Evolutionary conservation across 2,329 filamentous ascomycete species (phyloP).

Genomic region (Penicillium sp.): DNA sequence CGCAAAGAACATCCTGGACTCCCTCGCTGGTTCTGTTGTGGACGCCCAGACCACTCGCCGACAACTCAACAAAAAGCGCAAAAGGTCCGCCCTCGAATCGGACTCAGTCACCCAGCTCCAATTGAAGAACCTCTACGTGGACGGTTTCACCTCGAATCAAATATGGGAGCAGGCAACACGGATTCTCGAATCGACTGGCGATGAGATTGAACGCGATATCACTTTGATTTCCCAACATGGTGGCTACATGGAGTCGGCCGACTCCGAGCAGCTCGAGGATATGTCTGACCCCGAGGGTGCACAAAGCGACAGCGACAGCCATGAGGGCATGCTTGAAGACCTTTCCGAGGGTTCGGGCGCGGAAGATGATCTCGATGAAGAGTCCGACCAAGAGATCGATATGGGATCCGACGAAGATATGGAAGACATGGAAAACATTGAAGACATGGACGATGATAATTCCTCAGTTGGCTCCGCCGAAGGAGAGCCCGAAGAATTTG

Average conservation of each 20-base stretch:
- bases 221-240: constrained; percentile 32
- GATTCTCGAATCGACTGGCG: constrained; percentile 67
- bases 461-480: constrained; percentile 24
- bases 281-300: constrained; percentile 13
- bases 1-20: constrained; percentile 77
- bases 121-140: constrained; percentile 76
- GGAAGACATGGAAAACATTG: constrained; percentile 8
- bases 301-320: constrained; percentile 18
- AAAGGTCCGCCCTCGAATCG: constrained; percentile 57
- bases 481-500: constrained; percentile 53
- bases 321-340: constrained; percentile 14
- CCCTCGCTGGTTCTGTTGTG: constrained; percentile 70
- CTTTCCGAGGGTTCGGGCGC: constrained; percentile 10
- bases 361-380: constrained; percentile 18
- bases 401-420: constrained; percentile 6
- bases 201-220: constrained; percentile 53
- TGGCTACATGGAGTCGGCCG: constrained; percentile 9
- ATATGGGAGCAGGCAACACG: constrained; percentile 91
- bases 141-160: constrained; percentile 84
- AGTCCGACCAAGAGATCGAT: constrained; percentile 10
- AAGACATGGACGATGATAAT: constrained; percentile 8
- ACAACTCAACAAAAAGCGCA: constrained; percentile 71
- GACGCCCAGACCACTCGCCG: constrained; percentile 68
- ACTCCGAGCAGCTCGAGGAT: constrained; percentile 8
- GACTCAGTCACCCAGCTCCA: constrained; percentile 60